Base-by-base conservation (phyloP, 2,329 filamentous ascomycete species). In the Eutypa lata region DNA sequence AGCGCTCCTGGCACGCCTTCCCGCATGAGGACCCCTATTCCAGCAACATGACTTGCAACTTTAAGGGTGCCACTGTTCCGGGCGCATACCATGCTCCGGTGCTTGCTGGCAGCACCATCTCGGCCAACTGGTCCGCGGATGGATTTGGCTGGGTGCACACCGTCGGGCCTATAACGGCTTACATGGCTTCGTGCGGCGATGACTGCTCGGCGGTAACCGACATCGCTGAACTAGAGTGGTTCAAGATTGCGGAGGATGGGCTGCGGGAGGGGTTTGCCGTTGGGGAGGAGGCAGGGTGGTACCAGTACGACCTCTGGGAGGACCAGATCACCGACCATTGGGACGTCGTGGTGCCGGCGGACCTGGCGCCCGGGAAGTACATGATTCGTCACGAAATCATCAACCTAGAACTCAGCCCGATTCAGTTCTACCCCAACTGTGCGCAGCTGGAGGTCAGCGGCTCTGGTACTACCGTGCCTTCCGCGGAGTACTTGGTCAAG, bases 401-500 rank as follows among this genome's bases (percentile, higher is more conserved):
- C 14, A 42, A 14, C 3, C 6, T 28, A 8, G 47, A 40, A 18
- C 31, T 24, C 13, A 13, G 14, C 19, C 33, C 19, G 28, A 10
- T 33, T 13, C 47, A 49, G 33, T 49, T 40, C n/a, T 38, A 24
- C 33, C 47, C 47, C 14, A 26, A 55, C 13, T 57, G 53, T 21
- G 55, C 57, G 6, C 50, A 57, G 33, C 47, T 58, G 11, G 44
- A 53, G 24, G 38, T 56, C 13, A 51, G 13, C 22, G 52, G 52
- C 3, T 49, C 51, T 8, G 54, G 53, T 2, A 33, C 45, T 4
- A 8, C 42, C 11, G 16, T 43, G 10, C 47, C 50, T 2, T 3
- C 16, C 16, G 52, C 56, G 10, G 58, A 61, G 21, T 57, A 58
- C 48, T 54, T 63, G 0, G 53, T 56, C 24, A 54, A 57, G 18